Evolutionary conservation across 345 rosid species (phyloP).

Genomic region (thale cress (Arabidopsis thaliana)): DNA sequence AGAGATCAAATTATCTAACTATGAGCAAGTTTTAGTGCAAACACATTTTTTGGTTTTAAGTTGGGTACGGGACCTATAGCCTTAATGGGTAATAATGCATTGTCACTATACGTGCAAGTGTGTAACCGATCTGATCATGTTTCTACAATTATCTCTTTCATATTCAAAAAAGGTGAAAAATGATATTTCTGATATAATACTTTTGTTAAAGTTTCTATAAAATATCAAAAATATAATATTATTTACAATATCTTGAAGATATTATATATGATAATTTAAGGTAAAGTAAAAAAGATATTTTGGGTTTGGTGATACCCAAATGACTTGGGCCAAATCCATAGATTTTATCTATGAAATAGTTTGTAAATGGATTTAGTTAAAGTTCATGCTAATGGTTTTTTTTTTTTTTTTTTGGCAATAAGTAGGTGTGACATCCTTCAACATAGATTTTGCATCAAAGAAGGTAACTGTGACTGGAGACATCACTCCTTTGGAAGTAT

Average conservation of each 20-base stretch:
- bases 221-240: not conserved
- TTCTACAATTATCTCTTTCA: not conserved
- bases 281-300: not conserved
- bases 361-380: not conserved
- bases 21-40: not conserved
- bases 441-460: slow-evolving; percentile 75
- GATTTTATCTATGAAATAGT: not conserved
- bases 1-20: not conserved
- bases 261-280: not conserved
- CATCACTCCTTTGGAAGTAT: slow-evolving; percentile 68
- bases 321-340: not conserved
- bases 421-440: slow-evolving; percentile 86
- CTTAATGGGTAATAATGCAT: not conserved
- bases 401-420: slow-evolving; percentile 6
- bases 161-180: not conserved
- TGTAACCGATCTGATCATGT: not conserved
- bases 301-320: not conserved
- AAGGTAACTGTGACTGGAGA: slow-evolving; percentile 85
- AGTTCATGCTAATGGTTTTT: slow-evolving; percentile 6
- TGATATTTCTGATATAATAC: not conserved
- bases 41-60: not conserved
- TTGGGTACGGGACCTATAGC: not conserved
- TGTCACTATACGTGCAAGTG: not conserved
- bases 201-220: not conserved
- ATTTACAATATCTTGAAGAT: not conserved